Base-by-base conservation (phyloP, 2,329 filamentous ascomycete species). In the Lasiodiplodia sp. region DNA sequence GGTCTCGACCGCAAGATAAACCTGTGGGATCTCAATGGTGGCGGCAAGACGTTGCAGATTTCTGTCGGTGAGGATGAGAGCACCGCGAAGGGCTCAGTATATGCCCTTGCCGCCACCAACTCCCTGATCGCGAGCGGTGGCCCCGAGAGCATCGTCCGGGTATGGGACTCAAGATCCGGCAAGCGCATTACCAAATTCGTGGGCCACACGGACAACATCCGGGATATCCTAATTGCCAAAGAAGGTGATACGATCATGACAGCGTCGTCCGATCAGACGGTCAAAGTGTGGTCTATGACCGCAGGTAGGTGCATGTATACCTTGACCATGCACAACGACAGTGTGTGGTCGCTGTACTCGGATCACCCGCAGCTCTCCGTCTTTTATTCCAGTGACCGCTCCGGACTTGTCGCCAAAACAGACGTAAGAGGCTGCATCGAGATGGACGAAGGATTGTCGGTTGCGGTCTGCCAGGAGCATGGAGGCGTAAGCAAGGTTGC, bases 261-360 rank as follows among this genome's bases (percentile, higher is more conserved):
- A 0, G 94, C 93, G 16, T 97, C 94, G 73, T 95, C 95, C 1
- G 96, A 99, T 79, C 94, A 97, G 81, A 98, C 96, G 0, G 91
- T 99, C 83, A 99, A 99, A 83, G 89, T 98, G 69, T 99, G 96
- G 96, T 97, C 94, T 72, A 90, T 98, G 73, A 96, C 92, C 12
- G 95, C 94, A 25, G 96, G 96, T 67, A 88, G 96, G 73, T 99
- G 96, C 85, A 95, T 98, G 91, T 93, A 97, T 80, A 99, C 96
- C 0, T 87, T 99, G 74, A 97, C 94, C 67, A 99, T 99, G 96
- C 96, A 99, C 82, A 97, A 97, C 77, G 94, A 97, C 77, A 97
- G 94, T 77, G 93, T 99, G 25, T 99, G 96, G 96, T 96, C 93
- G 1, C 85, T 99, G 25, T 97, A 92, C 80, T 97, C 96, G 0